phyloP scores from a whole-genome alignment of 768 basidiomycete species.

The Podaxis sp. region DNA sequence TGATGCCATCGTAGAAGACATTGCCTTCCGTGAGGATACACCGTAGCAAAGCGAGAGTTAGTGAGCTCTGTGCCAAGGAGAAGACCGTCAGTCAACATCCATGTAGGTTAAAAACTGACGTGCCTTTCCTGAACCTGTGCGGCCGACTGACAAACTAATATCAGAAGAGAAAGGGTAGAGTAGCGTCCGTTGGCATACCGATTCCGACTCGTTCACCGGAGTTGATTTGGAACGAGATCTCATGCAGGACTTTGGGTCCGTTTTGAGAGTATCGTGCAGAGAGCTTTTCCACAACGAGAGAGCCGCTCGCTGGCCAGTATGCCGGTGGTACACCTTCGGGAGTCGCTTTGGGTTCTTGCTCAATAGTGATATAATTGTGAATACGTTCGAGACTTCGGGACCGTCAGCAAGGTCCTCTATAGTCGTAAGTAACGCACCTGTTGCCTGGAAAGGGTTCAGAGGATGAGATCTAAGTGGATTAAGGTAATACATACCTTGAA shows the following conservation, averaged over 20 bases:
- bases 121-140: slow-evolving; percentile 43
- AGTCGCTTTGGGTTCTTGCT: slow-evolving; percentile 49
- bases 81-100: background rate
- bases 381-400: slow-evolving; percentile 61
- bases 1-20: slow-evolving; percentile 53
- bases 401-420: background rate
- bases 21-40: slow-evolving; percentile 53
- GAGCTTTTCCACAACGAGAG: slow-evolving; percentile 52
- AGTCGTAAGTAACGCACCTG: slow-evolving; percentile 7
- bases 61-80: slow-evolving; percentile 23
- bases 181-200: slow-evolving; percentile 23
- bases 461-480: background rate
- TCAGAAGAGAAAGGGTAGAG: background rate
- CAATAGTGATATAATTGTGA: slow-evolving; percentile 57
- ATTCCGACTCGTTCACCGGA: slow-evolving; percentile 59
- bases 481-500: slow-evolving; percentile 28
- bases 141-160: slow-evolving; percentile 29
- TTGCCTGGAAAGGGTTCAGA: slow-evolving; percentile 13
- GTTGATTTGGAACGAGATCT: slow-evolving; percentile 47
- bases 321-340: slow-evolving; percentile 51
- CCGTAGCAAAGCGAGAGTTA: slow-evolving; percentile 51
- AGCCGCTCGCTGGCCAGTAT: slow-evolving; percentile 64
- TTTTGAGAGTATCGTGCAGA: slow-evolving; percentile 54
- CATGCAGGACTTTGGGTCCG: slow-evolving; percentile 52
- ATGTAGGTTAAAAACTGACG: background rate